Percentiles rank a stretch among this genome's conserved stretches.
phyloP scores from a whole-genome alignment of 2,329 filamentous ascomycete species.

The Drechslera avenae region DNA sequence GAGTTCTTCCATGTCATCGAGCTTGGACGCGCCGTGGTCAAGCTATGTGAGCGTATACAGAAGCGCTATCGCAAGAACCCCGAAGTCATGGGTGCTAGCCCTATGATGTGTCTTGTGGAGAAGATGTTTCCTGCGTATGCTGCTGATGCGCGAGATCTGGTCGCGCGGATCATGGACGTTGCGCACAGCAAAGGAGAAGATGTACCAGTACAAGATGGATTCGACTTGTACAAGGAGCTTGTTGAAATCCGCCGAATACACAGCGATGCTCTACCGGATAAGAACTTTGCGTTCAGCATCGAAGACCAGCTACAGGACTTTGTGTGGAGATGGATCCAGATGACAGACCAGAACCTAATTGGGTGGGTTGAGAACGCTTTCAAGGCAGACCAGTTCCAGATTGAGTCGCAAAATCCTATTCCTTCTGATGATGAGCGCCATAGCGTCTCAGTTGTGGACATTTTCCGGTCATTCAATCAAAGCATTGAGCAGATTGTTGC shows the following conservation, averaged over 20 bases:
- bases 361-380: conserved; percentile 89
- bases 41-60: conserved; percentile 83
- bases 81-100: conserved; percentile 79
- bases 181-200: conserved; percentile 73
- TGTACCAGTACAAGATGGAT: conserved; percentile 87
- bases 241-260: conserved; percentile 85
- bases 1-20: conserved; percentile 89
- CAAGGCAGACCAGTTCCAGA: conserved; percentile 84
- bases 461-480: conserved; percentile 93
- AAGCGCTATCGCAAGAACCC: conserved; percentile 90
- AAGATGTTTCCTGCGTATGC: conserved; percentile 90
- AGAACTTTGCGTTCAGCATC: conserved; percentile 83
- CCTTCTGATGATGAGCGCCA: conserved; percentile 82
- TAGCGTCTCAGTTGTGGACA: conserved; percentile 89
- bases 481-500: conserved; percentile 84
- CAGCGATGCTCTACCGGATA: conserved; percentile 69
- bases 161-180: conserved; percentile 77
- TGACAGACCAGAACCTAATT: conserved; percentile 77
- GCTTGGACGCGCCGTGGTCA: conserved; percentile 83
- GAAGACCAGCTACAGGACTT: conserved; percentile 87
- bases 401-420: conserved; percentile 68
- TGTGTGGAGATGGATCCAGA: conserved; percentile 92
- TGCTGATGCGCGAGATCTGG: conserved; percentile 82
- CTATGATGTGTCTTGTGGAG: conserved; percentile 73
- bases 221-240: conserved; percentile 88